These are phyloP conservation scores for Heliamphora exappendiculata DNA, from an alignment of 148 eudicot species.

Conservation along the genomic window DNA sequence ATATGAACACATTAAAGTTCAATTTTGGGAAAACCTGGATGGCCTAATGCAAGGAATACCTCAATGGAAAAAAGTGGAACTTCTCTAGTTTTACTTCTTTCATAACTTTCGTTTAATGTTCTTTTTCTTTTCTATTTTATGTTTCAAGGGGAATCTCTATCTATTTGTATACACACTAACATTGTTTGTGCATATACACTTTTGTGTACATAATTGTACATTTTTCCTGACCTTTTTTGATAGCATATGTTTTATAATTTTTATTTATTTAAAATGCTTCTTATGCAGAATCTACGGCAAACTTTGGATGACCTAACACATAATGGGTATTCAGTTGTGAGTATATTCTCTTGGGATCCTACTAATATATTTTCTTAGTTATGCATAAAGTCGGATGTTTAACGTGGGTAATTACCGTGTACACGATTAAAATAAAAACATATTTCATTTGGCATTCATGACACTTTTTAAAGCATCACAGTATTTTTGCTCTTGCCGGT, in stretches of 20 bases:
- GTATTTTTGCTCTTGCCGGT: background rate
- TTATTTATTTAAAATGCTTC: background rate
- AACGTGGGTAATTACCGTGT: background rate
- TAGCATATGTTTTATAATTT: background rate
- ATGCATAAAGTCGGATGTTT: background rate
- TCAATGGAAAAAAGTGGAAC: background rate
- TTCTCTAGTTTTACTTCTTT: background rate
- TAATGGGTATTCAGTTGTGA: slow-evolving; percentile 92
- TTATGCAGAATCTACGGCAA: slow-evolving; percentile 86
- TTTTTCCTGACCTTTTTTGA: background rate
- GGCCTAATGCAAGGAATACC: background rate
- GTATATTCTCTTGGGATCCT: slow-evolving; percentile 25
- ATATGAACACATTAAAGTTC: background rate
- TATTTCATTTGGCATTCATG: background rate
- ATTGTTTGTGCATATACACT: background rate
- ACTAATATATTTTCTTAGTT: background rate
- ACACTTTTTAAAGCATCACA: background rate
- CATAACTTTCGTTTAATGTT: background rate
- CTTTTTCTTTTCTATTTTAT: background rate
- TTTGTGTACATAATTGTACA: background rate
- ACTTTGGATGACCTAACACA: slow-evolving; percentile 96
- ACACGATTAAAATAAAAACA: background rate
- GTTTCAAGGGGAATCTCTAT: background rate
- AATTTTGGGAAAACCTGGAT: background rate
- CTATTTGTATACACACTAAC: no score